Base-by-base conservation (phyloP, 768 basidiomycete species). In the Termitomyces sp. region DNA sequence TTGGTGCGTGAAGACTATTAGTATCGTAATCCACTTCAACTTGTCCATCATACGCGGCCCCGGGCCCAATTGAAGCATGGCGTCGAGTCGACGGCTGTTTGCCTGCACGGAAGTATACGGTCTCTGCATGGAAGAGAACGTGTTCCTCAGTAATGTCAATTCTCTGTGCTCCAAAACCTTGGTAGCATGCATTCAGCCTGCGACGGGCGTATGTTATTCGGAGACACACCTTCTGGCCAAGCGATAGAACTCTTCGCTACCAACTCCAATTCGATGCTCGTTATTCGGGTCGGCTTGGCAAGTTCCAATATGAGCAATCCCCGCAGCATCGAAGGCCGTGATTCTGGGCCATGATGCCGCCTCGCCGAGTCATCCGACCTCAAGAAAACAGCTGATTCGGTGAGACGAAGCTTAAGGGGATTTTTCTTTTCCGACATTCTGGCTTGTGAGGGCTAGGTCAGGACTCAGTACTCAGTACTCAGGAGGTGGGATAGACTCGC, bases 221-320 rank as follows among this genome's bases (percentile, higher is more conserved):
- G 32, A 46, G 36, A 13, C 79, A 52, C 59, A 94, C 95, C 92
- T 80, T 97, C 94, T 2, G 88, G 86, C 88, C 93, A 97, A 37
- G 84, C 80, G 4, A 86, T 89, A 24, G 78, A 72, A 3, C 86
- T 78, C 58, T 77, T 87, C 3, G 90, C 94, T 46, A 85, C 76
- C 22, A 99, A 73, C 68, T 87, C 84, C 39, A 97, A 76, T 55
- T 87, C 87, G 57, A 99, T 94, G 64, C 86, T 89, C 32, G 88
- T 86, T 62, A 99, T 86, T 68, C 86, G 86, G 53, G 85, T 94
- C 0, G 94, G 85, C 68, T 96, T 96, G 31, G 76, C 74, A 12
- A 82, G 70, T 27, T 78, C 73, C 18, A 80, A 67, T 2, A 81
- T 81, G 55, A 90, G 73, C 14, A 91, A 68, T 12, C 88, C 89